These are phyloP conservation scores for Colletotrichum somersetense DNA, from an alignment of 2,329 filamentous ascomycete genomes.

Conservation along the genomic window DNA sequence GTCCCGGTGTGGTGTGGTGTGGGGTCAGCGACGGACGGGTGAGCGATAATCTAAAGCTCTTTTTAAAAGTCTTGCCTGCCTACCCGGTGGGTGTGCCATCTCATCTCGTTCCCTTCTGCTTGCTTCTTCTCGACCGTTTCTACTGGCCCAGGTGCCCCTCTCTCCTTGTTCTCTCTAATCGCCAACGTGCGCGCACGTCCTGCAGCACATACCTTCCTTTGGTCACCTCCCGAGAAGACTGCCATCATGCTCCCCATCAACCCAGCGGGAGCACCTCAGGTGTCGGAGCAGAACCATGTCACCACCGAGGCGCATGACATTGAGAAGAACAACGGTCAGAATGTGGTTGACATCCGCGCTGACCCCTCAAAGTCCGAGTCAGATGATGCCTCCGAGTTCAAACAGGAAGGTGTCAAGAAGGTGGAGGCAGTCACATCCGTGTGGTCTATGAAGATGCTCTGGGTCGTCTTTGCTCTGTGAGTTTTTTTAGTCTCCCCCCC, in stretches of 20 bases:
- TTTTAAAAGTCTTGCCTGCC: not conserved
- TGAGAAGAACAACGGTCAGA: conserved; percentile 43
- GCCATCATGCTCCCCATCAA: conserved; percentile 22
- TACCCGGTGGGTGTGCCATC: not conserved
- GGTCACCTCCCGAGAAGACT: not conserved
- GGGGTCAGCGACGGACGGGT: conserved; percentile 25
- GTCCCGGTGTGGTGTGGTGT: conserved; percentile 5
- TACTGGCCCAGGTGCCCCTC: not conserved
- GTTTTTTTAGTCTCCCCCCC: conserved; percentile 20
- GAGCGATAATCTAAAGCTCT: conserved; percentile 32
- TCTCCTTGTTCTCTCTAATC: not conserved
- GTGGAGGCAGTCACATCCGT: conserved; percentile 56
- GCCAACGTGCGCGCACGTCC: not conserved
- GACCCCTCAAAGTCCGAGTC: conserved; percentile 35
- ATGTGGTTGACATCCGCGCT: conserved; percentile 42
- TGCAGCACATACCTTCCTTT: conserved; percentile 2
- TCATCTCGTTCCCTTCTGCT: not conserved
- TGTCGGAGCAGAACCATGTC: not conserved
- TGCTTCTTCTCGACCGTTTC: not conserved
- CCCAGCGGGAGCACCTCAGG: conserved; percentile 13
- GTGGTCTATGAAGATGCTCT: conserved; percentile 55
- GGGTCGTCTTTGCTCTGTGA: conserved; percentile 56
- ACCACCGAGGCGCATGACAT: conserved; percentile 29
- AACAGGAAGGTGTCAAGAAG: conserved; percentile 54
- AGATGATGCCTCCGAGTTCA: conserved; percentile 46